phyloP scores from a whole-genome alignment of 768 basidiomycete genomes.

The Kwoniella sp. region DNA sequence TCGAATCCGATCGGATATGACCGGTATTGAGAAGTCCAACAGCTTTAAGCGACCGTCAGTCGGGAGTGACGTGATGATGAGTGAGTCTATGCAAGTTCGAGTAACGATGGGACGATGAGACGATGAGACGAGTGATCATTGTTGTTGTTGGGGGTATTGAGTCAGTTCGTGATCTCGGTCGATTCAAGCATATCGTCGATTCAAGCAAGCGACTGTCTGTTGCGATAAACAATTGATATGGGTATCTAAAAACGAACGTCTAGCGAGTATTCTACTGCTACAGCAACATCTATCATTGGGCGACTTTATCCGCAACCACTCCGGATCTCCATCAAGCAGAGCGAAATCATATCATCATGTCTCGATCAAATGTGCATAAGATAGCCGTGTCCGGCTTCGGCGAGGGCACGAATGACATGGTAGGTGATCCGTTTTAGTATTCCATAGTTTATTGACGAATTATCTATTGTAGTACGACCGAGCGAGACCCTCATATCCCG shows the following conservation, averaged over 20 bases:
- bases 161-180: no score
- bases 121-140: no score
- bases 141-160: no score
- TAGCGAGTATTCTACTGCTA: no score
- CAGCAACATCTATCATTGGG: no score
- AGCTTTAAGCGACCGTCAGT: neutral
- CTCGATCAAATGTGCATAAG: slow-evolving; percentile 60
- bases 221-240: no score
- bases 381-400: slow-evolving; percentile 76
- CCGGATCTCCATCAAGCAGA: no score
- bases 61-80: neutral
- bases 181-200: no score
- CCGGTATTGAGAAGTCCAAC: neutral
- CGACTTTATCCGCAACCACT: no score
- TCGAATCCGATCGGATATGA: neutral
- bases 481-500: slow-evolving; percentile 79
- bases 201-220: no score
- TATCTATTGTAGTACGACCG: slow-evolving; percentile 54
- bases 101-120: no score
- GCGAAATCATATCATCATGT: neutral
- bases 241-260: no score
- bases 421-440: slow-evolving; percentile 21
- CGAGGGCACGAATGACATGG: slow-evolving; percentile 71
- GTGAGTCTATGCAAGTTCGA: neutral
- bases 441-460: neutral